A percentile compares a stretch with the other conserved stretches of the same genome.
Evolutionary conservation across 257 asterid genomes (phyloP).

Genomic region (Solanum tarijense): DNA sequence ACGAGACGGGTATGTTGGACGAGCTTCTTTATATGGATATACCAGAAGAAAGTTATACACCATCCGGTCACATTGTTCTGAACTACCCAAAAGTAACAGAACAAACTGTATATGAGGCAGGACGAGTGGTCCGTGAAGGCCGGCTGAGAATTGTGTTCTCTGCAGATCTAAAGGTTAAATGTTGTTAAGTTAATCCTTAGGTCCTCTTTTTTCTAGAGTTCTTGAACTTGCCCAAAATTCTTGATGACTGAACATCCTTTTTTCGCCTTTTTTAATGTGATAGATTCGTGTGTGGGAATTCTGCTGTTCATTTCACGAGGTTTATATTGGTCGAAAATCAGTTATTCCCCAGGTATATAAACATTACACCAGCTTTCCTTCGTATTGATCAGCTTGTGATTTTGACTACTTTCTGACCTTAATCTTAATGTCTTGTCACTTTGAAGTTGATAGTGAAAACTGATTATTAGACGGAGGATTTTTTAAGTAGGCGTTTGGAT

Average conservation of each 20-base stretch:
- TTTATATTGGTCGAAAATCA: constrained; percentile 9
- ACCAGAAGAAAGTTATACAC: constrained; percentile 4
- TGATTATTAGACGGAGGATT: not conserved
- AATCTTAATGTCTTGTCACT: not conserved
- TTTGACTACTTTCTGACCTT: not conserved
- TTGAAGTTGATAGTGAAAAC: not conserved
- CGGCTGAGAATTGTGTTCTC: constrained; percentile 18
- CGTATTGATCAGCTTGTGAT: not conserved
- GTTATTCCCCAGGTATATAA: constrained; percentile 15
- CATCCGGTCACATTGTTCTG: constrained; percentile 12
- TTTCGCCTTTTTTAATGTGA: not conserved
- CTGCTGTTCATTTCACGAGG: constrained; percentile 18
- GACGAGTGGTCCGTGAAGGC: constrained; percentile 16
- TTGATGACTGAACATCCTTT: not conserved
- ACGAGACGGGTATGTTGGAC: constrained; percentile 8
- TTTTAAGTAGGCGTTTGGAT: not conserved
- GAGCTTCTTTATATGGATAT: constrained; percentile 3
- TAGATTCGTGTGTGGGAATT: constrained; percentile 28
- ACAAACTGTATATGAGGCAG: constrained; percentile 14
- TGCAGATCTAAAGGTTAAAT: constrained; percentile 22
- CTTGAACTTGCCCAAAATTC: not conserved
- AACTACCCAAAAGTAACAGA: constrained; percentile 13
- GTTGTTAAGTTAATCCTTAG: not conserved
- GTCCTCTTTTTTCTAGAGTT: not conserved
- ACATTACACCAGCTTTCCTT: not conserved